Evolutionary conservation across 352 stramenopile species (phyloP).

Genomic region (Albugo laibachii): DNA sequence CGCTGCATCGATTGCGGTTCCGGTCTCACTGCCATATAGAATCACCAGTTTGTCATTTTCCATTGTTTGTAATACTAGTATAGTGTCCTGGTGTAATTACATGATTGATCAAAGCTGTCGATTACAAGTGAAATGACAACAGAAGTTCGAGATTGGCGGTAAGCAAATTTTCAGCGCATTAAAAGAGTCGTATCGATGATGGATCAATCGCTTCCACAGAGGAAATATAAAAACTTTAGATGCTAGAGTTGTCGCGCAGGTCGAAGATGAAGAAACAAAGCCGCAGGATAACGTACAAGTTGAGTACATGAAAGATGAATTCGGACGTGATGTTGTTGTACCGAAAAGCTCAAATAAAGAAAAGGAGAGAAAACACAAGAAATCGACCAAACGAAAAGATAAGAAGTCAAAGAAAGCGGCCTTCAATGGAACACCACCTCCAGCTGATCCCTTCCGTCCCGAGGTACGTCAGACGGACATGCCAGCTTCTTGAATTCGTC

Average conservation of each 20-base stretch:
- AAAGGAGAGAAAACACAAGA: constrained; percentile 11
- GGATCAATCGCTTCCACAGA: too few relatives aligned
- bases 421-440: constrained; percentile 23
- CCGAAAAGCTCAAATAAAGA: constrained; percentile 6
- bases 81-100: too few relatives aligned
- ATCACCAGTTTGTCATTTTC: constrained; percentile 30
- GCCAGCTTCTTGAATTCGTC: neutral
- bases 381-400: constrained; percentile 9
- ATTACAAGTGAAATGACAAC: too few relatives aligned
- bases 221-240: too few relatives aligned
- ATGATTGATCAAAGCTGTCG: too few relatives aligned
- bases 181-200: too few relatives aligned
- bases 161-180: too few relatives aligned
- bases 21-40: constrained; percentile 83
- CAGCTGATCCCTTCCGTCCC: constrained; percentile 34
- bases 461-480: constrained; percentile 14
- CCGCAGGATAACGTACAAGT: too few relatives aligned
- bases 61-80: neutral
- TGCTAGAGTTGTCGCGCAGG: too few relatives aligned
- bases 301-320: constrained; percentile 39
- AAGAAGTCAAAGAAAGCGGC: constrained; percentile 8
- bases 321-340: constrained; percentile 39
- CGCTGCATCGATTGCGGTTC: constrained; percentile 73
- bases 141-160: too few relatives aligned
- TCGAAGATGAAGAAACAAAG: too few relatives aligned